Evolutionary conservation across 352 stramenopile genomes (phyloP).

Genomic region (Phytophthora kernoviae): DNA sequence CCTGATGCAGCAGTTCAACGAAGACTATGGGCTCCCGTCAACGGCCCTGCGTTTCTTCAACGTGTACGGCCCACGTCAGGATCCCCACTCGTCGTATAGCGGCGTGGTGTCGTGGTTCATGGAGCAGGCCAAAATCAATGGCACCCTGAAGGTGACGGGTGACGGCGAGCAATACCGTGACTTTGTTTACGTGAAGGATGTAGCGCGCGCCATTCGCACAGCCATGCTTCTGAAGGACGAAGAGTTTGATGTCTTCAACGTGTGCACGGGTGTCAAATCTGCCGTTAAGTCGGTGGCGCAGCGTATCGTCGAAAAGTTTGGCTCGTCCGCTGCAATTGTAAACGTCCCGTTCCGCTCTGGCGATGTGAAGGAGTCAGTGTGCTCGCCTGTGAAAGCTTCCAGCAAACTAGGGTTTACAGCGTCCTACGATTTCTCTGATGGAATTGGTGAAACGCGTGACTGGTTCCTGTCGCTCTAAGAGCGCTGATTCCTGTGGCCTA

Average conservation of each 20-base stretch:
- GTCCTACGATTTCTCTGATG: slow-evolving; percentile 63
- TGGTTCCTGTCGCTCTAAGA: slow-evolving; percentile 66
- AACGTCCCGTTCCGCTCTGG: slow-evolving; percentile 72
- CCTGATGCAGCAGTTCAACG: slow-evolving; percentile 76
- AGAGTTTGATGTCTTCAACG: slow-evolving; percentile 86
- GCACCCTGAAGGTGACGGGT: slow-evolving; percentile 78
- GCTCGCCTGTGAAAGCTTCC: slow-evolving; percentile 63
- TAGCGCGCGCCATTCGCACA: slow-evolving; percentile 78
- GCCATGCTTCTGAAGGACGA: slow-evolving; percentile 72
- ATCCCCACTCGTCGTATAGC: slow-evolving; percentile 84
- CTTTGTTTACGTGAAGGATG: slow-evolving; percentile 89
- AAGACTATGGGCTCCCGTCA: slow-evolving; percentile 68
- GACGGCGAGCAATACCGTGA: slow-evolving; percentile 83
- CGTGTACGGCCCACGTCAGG: slow-evolving; percentile 81
- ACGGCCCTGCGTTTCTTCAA: slow-evolving; percentile 88
- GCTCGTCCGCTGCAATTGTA: slow-evolving; percentile 65
- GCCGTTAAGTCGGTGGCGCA: slow-evolving; percentile 67
- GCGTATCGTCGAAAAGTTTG: slow-evolving; percentile 73
- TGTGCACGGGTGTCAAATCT: slow-evolving; percentile 82
- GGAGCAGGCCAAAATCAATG: slow-evolving; percentile 86
- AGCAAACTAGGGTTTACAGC: slow-evolving; percentile 80
- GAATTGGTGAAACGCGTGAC: slow-evolving; percentile 76
- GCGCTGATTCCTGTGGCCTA: slow-evolving; percentile 11
- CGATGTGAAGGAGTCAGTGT: slow-evolving; percentile 86
- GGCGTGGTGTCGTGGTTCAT: slow-evolving; percentile 88